Percentiles rank a stretch among this genome's conserved stretches.
phyloP scores from a whole-genome alignment of 2,329 filamentous ascomycete genomes.

The Calonectria ilicicola region DNA sequence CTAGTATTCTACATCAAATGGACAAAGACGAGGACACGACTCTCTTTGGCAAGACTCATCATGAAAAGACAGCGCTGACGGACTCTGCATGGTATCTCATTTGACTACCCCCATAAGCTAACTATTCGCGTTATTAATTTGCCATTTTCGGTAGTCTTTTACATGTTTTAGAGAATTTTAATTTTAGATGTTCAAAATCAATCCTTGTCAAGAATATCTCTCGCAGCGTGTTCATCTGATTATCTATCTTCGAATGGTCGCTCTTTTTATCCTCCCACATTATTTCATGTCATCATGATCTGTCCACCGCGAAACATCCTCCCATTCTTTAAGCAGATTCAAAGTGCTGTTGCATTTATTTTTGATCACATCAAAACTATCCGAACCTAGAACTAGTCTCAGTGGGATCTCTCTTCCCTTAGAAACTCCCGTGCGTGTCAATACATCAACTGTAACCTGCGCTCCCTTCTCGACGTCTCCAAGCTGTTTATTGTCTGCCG shows the following conservation, averaged over 20 bases:
- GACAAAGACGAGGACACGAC: slow-evolving; percentile 4
- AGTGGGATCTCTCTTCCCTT: slow-evolving; percentile 61
- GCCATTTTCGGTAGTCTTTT: background rate
- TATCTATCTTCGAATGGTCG: too few species aligned
- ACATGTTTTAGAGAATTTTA: background rate
- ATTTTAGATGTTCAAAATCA: background rate
- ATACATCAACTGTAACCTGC: slow-evolving; percentile 64
- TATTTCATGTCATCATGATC: slow-evolving; percentile 29
- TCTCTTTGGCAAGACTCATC: background rate
- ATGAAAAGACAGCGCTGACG: background rate
- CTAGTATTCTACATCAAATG: background rate
- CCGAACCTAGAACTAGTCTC: slow-evolving; percentile 64
- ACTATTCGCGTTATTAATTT: background rate
- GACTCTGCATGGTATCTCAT: background rate
- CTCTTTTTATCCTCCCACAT: background rate
- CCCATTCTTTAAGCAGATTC: slow-evolving; percentile 62
- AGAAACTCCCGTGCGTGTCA: slow-evolving; percentile 62
- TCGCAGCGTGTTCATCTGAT: background rate
- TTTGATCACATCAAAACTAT: slow-evolving; percentile 55
- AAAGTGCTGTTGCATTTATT: slow-evolving; percentile 57
- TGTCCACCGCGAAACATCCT: slow-evolving; percentile 43
- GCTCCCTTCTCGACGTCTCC: slow-evolving; percentile 66
- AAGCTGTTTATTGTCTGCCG: slow-evolving; percentile 37
- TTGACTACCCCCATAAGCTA: background rate
- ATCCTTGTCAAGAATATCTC: background rate